These are phyloP conservation scores for Candida sithepensis DNA, from an alignment of 805 yeast species.

Conservation along the genomic window DNA sequence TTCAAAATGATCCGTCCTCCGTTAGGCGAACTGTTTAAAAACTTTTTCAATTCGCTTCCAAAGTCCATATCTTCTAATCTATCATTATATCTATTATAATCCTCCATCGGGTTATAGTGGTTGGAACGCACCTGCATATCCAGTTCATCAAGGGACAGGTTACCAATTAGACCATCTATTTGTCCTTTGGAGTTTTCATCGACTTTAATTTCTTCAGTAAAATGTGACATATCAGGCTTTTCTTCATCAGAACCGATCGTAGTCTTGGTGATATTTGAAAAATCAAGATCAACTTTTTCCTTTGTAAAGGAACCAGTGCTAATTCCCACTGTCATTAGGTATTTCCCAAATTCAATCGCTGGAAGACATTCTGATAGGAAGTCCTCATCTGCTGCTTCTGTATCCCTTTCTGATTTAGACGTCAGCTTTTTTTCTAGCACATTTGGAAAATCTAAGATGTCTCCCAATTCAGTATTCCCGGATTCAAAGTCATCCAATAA, in stretches of 20 bases:
- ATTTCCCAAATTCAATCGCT: slow-evolving; percentile 27
- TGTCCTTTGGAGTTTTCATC: slow-evolving; percentile 9
- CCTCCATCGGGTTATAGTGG: slow-evolving; percentile 11
- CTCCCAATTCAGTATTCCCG: slow-evolving; percentile 23
- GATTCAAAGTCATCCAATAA: slow-evolving; percentile 29
- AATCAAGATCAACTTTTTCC: slow-evolving; percentile 19
- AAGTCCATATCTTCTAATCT: slow-evolving; percentile 17
- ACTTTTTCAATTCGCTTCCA: slow-evolving; percentile 18
- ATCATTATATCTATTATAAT: slow-evolving; percentile 13
- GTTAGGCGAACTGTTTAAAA: slow-evolving; percentile 13
- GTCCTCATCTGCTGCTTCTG: slow-evolving; percentile 1
- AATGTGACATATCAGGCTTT: slow-evolving; percentile 1
- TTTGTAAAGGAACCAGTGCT: slow-evolving; percentile 10
- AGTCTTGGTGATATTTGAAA: slow-evolving; percentile 18
- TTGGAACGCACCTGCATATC: slow-evolving; percentile 34
- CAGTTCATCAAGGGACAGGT: slow-evolving; percentile 30
- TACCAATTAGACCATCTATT: slow-evolving; percentile 27
- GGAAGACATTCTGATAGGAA: not conserved
- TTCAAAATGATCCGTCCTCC: slow-evolving; percentile 15
- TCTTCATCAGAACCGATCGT: slow-evolving; percentile 13
- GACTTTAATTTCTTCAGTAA: slow-evolving; percentile 7
- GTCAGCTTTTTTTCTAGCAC: too few relatives aligned
- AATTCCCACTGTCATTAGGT: slow-evolving; percentile 18
- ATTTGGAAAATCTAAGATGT: slow-evolving; percentile 7
- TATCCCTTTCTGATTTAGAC: not conserved